Conservation (phyloP, 345 rosid genomes). For the Xanthoceras sorbifolium region DNA sequence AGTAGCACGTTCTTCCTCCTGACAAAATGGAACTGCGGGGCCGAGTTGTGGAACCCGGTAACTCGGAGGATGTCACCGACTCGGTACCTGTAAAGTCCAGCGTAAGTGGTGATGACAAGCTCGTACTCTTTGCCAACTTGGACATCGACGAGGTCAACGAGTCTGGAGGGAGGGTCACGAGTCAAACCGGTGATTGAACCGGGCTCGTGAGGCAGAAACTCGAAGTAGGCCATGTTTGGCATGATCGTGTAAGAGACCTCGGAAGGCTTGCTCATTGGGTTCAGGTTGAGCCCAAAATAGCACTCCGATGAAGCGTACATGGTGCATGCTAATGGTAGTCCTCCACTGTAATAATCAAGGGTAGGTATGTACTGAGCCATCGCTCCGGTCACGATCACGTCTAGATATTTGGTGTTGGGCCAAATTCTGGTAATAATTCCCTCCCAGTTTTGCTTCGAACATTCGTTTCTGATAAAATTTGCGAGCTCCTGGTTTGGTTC, state of each 20-base stretch:
- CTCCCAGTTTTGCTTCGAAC: slow-evolving; percentile 67
- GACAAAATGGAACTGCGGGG: slow-evolving; percentile 87
- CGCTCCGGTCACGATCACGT: slow-evolving; percentile 93
- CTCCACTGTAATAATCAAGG: slow-evolving; percentile 81
- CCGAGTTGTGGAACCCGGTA: slow-evolving; percentile 85
- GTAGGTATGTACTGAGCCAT: slow-evolving; percentile 98
- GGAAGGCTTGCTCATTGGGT: slow-evolving; percentile 80
- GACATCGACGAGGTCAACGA: slow-evolving; percentile 70
- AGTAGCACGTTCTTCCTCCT: slow-evolving; percentile 84
- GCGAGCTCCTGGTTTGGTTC: slow-evolving; percentile 67
- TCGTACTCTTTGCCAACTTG: slow-evolving; percentile 89
- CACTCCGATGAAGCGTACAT: slow-evolving; percentile 98
- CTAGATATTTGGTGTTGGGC: slow-evolving; percentile 89
- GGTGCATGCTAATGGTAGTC: slow-evolving; percentile 85
- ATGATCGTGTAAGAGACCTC: slow-evolving; percentile 90
- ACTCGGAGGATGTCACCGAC: slow-evolving; percentile 95
- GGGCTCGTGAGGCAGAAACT: slow-evolving; percentile 72
- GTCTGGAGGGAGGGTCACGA: slow-evolving; percentile 35
- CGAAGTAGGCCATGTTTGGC: slow-evolving; percentile 98
- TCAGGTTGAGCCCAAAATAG: slow-evolving; percentile 85
- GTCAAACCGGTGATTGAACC: slow-evolving; percentile 16
- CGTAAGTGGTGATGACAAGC: slow-evolving; percentile 84
- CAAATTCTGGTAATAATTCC: slow-evolving; percentile 73
- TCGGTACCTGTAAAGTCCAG: slow-evolving; percentile 82
- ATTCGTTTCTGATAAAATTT: slow-evolving; percentile 46